These are phyloP conservation scores for Neurospora sp. DNA, from an alignment of 2,329 filamentous ascomycete genomes.

Conservation along the genomic window DNA sequence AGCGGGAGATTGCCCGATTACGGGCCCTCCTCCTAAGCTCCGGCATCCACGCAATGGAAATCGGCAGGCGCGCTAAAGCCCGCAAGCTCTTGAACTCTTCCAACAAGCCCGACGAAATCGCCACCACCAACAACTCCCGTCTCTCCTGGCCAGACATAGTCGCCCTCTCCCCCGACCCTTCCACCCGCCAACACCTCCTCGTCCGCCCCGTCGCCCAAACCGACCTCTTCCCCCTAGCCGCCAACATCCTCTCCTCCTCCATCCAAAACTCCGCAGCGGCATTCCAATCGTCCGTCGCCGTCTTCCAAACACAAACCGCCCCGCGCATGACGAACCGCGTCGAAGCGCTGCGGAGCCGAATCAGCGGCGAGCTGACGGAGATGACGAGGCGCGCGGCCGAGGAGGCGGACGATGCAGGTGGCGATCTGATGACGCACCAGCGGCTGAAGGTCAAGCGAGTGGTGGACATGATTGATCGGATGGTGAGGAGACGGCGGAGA, in stretches of 20 bases:
- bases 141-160: conserved; percentile 34
- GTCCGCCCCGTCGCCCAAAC: conserved; percentile 27
- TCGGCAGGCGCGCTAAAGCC: conserved; percentile 54
- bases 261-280: conserved; percentile 37
- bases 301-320: conserved; percentile 47
- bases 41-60: conserved; percentile 82
- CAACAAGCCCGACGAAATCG: conserved; percentile 11
- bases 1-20: conserved; percentile 71
- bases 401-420: conserved; percentile 68
- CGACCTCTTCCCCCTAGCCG: conserved; percentile 42
- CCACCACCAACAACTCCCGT: conserved; percentile 4
- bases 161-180: conserved; percentile 28
- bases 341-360: conserved; percentile 34
- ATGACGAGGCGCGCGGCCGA: conserved; percentile 61
- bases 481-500: conserved; percentile 57
- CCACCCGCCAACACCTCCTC: conserved; percentile 21
- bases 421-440: conserved; percentile 65
- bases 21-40: conserved; percentile 68
- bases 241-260: conserved; percentile 38
- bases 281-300: conserved; percentile 51
- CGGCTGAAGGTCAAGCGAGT: conserved; percentile 73
- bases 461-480: conserved; percentile 67
- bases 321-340: conserved; percentile 41
- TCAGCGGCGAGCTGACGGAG: conserved; percentile 43
- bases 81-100: conserved; percentile 27